Percentiles rank a stretch among this genome's conserved stretches.
phyloP scores from a whole-genome alignment of 1,284 basidiomycete genomes.

The Ustilago hordei region DNA sequence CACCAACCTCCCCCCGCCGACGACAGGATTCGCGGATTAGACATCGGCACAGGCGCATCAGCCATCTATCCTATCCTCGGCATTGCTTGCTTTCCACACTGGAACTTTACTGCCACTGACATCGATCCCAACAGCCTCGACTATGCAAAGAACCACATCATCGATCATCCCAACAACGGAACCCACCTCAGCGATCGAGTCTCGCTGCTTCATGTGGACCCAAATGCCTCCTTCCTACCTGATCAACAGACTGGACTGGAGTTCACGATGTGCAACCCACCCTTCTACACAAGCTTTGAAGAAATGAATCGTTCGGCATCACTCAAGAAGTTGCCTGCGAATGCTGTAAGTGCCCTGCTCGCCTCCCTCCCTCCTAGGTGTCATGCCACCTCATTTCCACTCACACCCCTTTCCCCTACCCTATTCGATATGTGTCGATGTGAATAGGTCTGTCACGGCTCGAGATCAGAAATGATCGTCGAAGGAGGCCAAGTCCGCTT shows the following conservation, averaged over 20 bases:
- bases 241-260: slow-evolving; percentile 29
- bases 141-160: slow-evolving; percentile 70
- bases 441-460: slow-evolving; percentile 75
- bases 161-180: slow-evolving; percentile 74
- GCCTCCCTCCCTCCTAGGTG: neutral
- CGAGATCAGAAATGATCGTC: slow-evolving; percentile 85
- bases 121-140: slow-evolving; percentile 35
- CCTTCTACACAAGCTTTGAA: slow-evolving; percentile 82
- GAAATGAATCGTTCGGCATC: slow-evolving; percentile 74
- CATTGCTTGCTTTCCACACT: slow-evolving; percentile 61
- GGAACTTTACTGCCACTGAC: slow-evolving; percentile 44
- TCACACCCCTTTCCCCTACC: neutral
- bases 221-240: slow-evolving; percentile 73
- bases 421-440: neutral
- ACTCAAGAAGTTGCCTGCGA: slow-evolving; percentile 33
- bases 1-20: neutral
- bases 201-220: slow-evolving; percentile 71
- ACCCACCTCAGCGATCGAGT: slow-evolving; percentile 75
- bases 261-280: slow-evolving; percentile 92
- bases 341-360: slow-evolving; percentile 26
- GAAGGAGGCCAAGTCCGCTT: slow-evolving; percentile 85
- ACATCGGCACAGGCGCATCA: slow-evolving; percentile 41
- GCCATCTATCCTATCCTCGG: slow-evolving; percentile 87
- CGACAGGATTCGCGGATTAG: slow-evolving; percentile 3
- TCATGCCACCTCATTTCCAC: neutral